phyloP scores from a whole-genome alignment of 2,329 filamentous ascomycete genomes.

The Fusarium decemcellulare region DNA sequence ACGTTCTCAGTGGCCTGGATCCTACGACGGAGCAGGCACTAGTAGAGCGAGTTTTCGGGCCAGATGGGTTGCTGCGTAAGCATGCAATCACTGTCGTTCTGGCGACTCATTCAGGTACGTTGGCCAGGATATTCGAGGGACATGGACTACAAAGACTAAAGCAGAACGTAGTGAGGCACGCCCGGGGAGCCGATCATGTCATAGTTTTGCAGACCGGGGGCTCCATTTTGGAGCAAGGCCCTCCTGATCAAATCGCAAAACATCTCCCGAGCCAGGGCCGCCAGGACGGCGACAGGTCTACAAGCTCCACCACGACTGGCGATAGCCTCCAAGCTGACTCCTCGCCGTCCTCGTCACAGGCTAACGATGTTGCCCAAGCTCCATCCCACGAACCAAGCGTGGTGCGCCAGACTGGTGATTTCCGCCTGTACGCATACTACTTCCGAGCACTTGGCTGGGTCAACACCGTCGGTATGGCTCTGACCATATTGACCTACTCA shows the following conservation, averaged over 20 bases:
- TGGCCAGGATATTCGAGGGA: background rate
- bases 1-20: slow-evolving; percentile 12
- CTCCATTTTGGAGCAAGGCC: background rate
- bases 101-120: slow-evolving; percentile 1
- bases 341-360: background rate
- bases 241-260: background rate
- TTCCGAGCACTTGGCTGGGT: background rate
- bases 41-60: background rate
- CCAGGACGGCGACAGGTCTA: background rate
- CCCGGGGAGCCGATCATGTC: background rate
- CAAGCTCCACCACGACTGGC: background rate
- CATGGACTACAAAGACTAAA: background rate
- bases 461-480: background rate
- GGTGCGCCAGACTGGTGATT: background rate
- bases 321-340: background rate
- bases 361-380: background rate
- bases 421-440: background rate
- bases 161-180: background rate
- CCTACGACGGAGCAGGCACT: background rate
- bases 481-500: background rate
- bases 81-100: background rate
- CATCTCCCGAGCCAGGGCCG: background rate
- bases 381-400: background rate
- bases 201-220: background rate
- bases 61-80: background rate